Evolutionary conservation across 2,329 filamentous ascomycete species (phyloP).

Genomic region (Arthrinium puccinioides): DNA sequence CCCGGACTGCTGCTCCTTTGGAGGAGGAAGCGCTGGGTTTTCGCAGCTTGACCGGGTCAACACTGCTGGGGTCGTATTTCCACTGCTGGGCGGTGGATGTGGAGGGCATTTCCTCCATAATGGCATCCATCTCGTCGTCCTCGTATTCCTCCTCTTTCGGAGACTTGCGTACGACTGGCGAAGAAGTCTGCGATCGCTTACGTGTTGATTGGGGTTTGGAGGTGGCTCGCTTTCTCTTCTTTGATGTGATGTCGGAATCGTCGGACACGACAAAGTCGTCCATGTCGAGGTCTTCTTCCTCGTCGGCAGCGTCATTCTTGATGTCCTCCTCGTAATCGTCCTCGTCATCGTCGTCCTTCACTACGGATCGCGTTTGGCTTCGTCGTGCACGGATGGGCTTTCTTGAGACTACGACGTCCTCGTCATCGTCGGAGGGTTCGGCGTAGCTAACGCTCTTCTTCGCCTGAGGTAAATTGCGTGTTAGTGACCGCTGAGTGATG

Average conservation of each 20-base stretch:
- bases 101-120: conserved; percentile 48
- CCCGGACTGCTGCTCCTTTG: conserved; percentile 32
- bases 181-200: conserved; percentile 55
- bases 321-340: conserved; percentile 63
- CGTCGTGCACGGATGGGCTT: conserved; percentile 30
- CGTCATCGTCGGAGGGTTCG: conserved; percentile 75
- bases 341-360: conserved; percentile 62
- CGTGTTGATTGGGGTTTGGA: conserved; percentile 43
- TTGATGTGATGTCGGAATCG: conserved; percentile 68
- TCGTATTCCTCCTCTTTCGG: conserved; percentile 28
- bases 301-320: conserved; percentile 50
- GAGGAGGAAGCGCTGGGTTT: conserved; percentile 15
- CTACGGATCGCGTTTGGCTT: conserved; percentile 46
- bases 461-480: conserved; percentile 22
- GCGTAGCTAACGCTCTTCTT: conserved; percentile 68
- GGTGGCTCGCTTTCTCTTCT: conserved; percentile 67
- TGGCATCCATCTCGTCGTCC: conserved; percentile 45
- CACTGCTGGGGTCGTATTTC: conserved; percentile 53
- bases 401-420: conserved; percentile 55
- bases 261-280: conserved; percentile 85
- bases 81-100: conserved; percentile 76
- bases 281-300: conserved; percentile 59
- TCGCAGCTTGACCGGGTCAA: conserved; percentile 23
- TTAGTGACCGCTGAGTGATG: neutral
- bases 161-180: conserved; percentile 29